Conservation (phyloP, 2,329 filamentous ascomycete species). For the Calonectria pteridis region DNA sequence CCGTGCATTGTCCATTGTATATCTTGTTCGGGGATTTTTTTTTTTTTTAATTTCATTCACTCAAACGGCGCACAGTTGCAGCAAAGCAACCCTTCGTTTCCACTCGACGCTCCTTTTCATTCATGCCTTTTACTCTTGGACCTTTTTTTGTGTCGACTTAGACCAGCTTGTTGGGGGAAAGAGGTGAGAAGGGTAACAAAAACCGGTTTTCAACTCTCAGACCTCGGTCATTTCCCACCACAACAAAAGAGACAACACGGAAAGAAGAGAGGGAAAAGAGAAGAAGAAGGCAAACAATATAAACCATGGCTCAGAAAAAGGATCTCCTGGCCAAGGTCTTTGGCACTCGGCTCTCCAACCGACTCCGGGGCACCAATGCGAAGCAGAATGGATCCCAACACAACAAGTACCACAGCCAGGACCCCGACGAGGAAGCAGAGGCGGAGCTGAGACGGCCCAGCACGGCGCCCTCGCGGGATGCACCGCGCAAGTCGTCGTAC, state of each 20-base stretch:
- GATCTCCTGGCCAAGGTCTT: constrained; percentile 10
- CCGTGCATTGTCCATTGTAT: neutral
- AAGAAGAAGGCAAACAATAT: neutral
- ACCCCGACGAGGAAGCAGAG: neutral
- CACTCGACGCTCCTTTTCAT: neutral
- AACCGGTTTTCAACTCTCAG: neutral
- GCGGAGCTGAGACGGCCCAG: neutral
- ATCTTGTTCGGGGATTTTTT: neutral
- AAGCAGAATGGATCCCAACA: neutral
- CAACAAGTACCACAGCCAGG: neutral
- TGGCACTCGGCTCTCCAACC: constrained; percentile 12
- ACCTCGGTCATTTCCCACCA: neutral
- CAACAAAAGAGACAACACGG: neutral
- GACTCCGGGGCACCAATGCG: constrained; percentile 2
- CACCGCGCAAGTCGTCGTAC: neutral
- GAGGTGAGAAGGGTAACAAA: neutral
- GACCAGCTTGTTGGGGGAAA: neutral
- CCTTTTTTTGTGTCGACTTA: neutral
- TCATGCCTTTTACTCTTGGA: neutral
- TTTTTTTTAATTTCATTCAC: neutral
- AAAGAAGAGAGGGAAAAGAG: neutral
- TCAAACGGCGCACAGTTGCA: neutral
- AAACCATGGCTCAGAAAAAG: neutral
- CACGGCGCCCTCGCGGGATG: neutral
- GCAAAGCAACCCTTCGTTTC: neutral